phyloP scores from a whole-genome alignment of 257 asterid species.

The Solanum okadae region DNA sequence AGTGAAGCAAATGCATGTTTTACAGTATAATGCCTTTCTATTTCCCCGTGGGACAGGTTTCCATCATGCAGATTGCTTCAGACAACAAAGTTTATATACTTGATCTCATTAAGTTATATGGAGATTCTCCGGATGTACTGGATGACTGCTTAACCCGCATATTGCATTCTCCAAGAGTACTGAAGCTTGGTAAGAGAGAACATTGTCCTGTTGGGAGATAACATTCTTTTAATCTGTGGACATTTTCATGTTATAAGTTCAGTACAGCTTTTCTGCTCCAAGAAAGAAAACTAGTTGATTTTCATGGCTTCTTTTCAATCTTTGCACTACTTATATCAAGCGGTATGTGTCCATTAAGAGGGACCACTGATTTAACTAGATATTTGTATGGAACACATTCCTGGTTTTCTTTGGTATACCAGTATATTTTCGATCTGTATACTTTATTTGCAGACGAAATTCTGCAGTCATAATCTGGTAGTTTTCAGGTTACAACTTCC shows the following conservation, averaged over 20 bases:
- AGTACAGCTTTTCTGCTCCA: not conserved
- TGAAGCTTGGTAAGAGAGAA: conserved; percentile 76
- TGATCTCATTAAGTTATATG: conserved; percentile 76
- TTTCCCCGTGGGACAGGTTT: conserved; percentile 46
- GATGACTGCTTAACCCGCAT: conserved; percentile 70
- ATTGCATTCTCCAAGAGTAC: conserved; percentile 65
- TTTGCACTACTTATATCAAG: not conserved
- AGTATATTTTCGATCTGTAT: not conserved
- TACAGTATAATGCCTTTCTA: not conserved
- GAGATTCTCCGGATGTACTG: conserved; percentile 49
- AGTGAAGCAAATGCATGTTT: not conserved
- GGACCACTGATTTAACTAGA: not conserved
- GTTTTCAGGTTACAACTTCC: conserved; percentile 78
- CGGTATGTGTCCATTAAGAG: not conserved
- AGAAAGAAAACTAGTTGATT: not conserved
- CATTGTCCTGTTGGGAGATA: not conserved
- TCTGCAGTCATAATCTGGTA: conserved; percentile 5
- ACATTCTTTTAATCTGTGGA: not conserved
- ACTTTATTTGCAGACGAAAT: not conserved
- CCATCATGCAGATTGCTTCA: conserved; percentile 94
- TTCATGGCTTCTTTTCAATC: not conserved
- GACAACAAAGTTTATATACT: conserved; percentile 71
- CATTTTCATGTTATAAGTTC: not conserved
- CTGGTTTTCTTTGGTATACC: not conserved
- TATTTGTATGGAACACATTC: not conserved